Percentiles rank a stretch among this genome's conserved stretches.
phyloP scores from a whole-genome alignment of 345 rosid genomes.

The Moringa oleifera region DNA sequence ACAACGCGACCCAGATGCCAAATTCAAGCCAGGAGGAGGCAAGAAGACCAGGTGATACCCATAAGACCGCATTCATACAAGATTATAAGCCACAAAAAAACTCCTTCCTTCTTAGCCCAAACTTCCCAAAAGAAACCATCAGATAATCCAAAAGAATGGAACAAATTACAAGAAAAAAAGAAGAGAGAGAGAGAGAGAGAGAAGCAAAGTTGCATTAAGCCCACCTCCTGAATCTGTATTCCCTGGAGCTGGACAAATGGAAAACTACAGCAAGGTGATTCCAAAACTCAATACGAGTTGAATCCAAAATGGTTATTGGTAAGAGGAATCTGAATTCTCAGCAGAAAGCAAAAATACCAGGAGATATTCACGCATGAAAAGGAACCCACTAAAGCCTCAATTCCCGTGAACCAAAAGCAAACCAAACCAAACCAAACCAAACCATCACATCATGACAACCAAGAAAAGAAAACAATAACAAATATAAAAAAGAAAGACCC shows the following conservation, averaged over 20 bases:
- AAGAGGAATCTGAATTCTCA: slow-evolving; percentile 9
- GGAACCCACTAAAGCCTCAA: slow-evolving; percentile 10
- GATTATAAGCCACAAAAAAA: neutral
- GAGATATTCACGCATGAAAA: slow-evolving; percentile 8
- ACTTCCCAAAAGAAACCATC: neutral
- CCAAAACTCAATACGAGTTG: neutral
- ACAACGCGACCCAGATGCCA: neutral
- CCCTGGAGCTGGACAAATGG: neutral
- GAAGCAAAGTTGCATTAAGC: slow-evolving; percentile 1
- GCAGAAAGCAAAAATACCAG: slow-evolving; percentile 1
- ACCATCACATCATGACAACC: slow-evolving; percentile 17
- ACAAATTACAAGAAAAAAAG: neutral
- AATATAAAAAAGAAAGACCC: neutral
- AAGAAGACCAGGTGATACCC: neutral
- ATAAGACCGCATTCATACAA: neutral
- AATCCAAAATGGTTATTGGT: neutral
- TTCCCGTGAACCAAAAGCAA: slow-evolving; percentile 17
- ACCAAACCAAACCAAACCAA: slow-evolving; percentile 17
- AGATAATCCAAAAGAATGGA: slow-evolving; percentile 5
- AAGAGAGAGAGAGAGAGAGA: neutral
- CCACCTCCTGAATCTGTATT: slow-evolving; percentile 13
- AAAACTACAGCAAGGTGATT: too few relatives aligned
- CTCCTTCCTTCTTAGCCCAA: slow-evolving; percentile 2
- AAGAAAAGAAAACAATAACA: slow-evolving; percentile 3
- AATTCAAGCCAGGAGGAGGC: neutral